Percentiles rank a stretch among this genome's conserved stretches.
Conservation (phyloP, 371 early-diverging fungal species). For the Mortierella sp. region DNA sequence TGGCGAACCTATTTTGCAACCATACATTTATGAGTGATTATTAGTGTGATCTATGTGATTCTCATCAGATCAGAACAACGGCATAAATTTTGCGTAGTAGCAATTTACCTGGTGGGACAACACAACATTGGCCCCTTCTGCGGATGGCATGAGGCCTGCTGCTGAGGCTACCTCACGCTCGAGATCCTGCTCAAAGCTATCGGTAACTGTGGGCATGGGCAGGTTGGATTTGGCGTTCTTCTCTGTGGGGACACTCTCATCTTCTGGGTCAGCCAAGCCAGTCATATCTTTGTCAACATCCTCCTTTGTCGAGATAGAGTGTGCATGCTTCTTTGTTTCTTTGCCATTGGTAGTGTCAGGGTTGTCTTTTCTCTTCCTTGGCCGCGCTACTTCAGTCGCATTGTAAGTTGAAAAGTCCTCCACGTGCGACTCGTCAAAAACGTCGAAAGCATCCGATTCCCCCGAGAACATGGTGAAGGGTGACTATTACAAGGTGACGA, state of each 20-base stretch:
- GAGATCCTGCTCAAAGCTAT: constrained; percentile 84
- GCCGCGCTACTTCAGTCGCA: constrained; percentile 15
- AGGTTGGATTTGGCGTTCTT: constrained; percentile 11
- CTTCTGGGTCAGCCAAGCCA: constrained; percentile 31
- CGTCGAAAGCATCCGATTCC: constrained; percentile 42
- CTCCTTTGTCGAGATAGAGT: constrained; percentile 17
- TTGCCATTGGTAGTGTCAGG: constrained; percentile 7
- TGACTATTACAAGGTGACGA: neutral
- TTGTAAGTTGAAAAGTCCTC: constrained; percentile 45
- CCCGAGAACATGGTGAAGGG: constrained; percentile 41
- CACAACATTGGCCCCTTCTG: constrained; percentile 68
- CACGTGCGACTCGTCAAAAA: constrained; percentile 43
- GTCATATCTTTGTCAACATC: constrained; percentile 34
- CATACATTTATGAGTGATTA: neutral
- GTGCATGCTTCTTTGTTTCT: constrained; percentile 19
- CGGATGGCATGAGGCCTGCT: constrained; percentile 72
- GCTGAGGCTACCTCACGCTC: constrained; percentile 77
- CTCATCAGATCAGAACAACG: neutral
- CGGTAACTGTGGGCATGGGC: constrained; percentile 76
- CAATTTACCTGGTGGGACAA: constrained; percentile 65
- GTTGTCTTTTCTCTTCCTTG: constrained; percentile 32
- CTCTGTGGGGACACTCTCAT: constrained; percentile 14
- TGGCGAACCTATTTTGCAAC: constrained; percentile 79
- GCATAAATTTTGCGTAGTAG: neutral
- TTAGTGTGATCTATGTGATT: neutral